phyloP scores from a whole-genome alignment of 768 basidiomycete species.

The Sporobolomyces phaffii region DNA sequence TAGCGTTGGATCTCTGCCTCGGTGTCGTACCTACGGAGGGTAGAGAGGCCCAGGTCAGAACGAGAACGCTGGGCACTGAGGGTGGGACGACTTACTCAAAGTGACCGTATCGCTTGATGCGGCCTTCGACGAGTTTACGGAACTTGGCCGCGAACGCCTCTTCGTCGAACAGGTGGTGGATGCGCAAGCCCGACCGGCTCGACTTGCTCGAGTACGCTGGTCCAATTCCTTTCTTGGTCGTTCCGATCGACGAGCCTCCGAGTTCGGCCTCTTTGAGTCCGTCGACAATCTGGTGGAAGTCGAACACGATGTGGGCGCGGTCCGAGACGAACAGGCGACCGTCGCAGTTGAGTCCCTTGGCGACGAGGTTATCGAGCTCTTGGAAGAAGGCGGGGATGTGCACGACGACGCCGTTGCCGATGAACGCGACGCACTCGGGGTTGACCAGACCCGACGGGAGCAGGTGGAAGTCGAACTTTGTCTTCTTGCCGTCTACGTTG shows the following conservation, averaged over 20 bases:
- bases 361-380: constrained; percentile 78
- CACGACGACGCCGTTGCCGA: constrained; percentile 92
- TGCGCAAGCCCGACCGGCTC: constrained; percentile 85
- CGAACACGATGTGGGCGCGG: constrained; percentile 93
- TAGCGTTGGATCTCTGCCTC: constrained; percentile 91
- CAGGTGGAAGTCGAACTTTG: constrained; percentile 90
- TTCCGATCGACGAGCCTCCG: constrained; percentile 76
- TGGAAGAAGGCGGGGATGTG: constrained; percentile 91
- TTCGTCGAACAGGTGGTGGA: constrained; percentile 74
- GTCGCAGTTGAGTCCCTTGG: constrained; percentile 78
- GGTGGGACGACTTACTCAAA: constrained; percentile 56
- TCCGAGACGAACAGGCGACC: constrained; percentile 86
- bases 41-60: too few relatives aligned
- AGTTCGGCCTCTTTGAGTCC: constrained; percentile 96
- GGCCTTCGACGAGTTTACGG: constrained; percentile 87
- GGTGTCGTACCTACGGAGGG: constrained; percentile 65
- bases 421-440: constrained; percentile 72
- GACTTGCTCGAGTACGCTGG: constrained; percentile 98
- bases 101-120: constrained; percentile 94
- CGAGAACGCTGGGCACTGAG: background rate
- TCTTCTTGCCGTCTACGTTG: constrained; percentile 59
- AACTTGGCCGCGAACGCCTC: constrained; percentile 83
- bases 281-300: constrained; percentile 99
- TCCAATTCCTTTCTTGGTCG: constrained; percentile 96
- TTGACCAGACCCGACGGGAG: constrained; percentile 88